Evolutionary conservation across 305 asterid species (phyloP).

Genomic region (Rubia tinctorum): DNA sequence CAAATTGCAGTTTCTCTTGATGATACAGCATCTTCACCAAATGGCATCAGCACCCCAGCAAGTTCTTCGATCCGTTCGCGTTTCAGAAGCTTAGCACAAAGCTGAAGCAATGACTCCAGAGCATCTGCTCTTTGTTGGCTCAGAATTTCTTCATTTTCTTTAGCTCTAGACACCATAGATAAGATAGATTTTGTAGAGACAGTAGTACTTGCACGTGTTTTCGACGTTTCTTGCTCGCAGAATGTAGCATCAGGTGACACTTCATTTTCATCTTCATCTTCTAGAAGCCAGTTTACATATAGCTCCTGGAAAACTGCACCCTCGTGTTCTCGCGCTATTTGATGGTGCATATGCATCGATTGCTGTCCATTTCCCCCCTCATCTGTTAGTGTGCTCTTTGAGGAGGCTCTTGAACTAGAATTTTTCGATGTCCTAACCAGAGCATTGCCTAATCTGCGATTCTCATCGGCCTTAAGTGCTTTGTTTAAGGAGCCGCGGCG

Average conservation of each 20-base stretch:
- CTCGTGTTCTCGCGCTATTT: constrained; percentile 6
- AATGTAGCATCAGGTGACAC: constrained; percentile 12
- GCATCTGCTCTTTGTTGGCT: constrained; percentile 65
- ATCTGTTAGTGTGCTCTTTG: constrained; percentile 55
- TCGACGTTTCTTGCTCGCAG: not conserved
- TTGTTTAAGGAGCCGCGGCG: constrained; percentile 6
- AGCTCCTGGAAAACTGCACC: constrained; percentile 14
- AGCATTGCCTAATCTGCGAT: constrained; percentile 6
- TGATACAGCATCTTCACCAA: constrained; percentile 72
- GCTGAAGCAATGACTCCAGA: constrained; percentile 77
- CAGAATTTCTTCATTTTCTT: constrained; percentile 12
- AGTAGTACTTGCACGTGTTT: not conserved
- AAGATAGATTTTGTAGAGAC: not conserved
- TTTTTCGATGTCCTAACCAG: constrained; percentile 15
- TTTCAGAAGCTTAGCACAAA: constrained; percentile 73
- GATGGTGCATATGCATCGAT: constrained; percentile 12
- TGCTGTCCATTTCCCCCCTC: constrained; percentile 33
- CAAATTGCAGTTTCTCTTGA: constrained; percentile 92
- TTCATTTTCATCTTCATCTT: constrained; percentile 24
- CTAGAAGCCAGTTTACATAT: constrained; percentile 27
- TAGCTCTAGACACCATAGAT: constrained; percentile 4
- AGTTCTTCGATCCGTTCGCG: constrained; percentile 72
- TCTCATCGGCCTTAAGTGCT: constrained; percentile 14
- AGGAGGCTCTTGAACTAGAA: constrained; percentile 37
- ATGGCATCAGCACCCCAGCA: constrained; percentile 69